Base-by-base conservation (phyloP, 2,329 filamentous ascomycete genomes). In the Diaporthe velutina region DNA sequence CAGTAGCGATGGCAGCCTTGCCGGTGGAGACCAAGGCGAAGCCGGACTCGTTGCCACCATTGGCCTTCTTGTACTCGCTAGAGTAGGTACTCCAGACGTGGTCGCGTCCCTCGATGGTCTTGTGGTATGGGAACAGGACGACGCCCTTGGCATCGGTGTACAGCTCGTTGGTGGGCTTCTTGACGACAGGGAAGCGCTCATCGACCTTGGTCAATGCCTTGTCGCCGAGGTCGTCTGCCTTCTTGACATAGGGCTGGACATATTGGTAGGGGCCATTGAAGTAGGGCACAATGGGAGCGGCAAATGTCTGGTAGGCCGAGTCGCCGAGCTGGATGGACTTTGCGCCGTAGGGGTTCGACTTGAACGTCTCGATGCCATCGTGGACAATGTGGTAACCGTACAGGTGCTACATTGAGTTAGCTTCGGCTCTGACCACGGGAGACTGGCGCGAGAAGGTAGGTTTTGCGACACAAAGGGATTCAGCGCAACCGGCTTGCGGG, bases 351-450 rank as follows among this genome's bases (percentile, higher is more conserved):
- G 94, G 93, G 86, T 96, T 95, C 81, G 90, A 87, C 85, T 95
- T 94, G 90, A 97, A 93, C 81, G 91, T 92, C 76, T 90, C 87
- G 84, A 98, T 91, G 80, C 92, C 87, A 84, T 98, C 95, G 81
- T 91, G 91, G 82, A 98, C 90, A 78, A 97, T 85, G 54, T 96
- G 96, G 85, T 98, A 98, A 78, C 93, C 93, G 79, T 92, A 89
- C 77, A 98, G 89, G 83, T 98, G 96, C 95, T 98, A 79, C 54
- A 48, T 60, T 66, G 74, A 50, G 76, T 79, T 30, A 77, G 64
- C 45, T 68, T 60, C 72, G 55, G 35, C 28, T 40, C 22, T 22
- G 30, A 13, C 8, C 4, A 60, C 15, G 19, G n/a, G 28, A 28
- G 28, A n/a, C 30, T 19, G 22, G 54, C 6, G 3, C 7, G 38